Percentiles rank a stretch among this genome's conserved stretches.
Conservation (phyloP, 2,329 filamentous ascomycete genomes). For the Cladosporium sp. region DNA sequence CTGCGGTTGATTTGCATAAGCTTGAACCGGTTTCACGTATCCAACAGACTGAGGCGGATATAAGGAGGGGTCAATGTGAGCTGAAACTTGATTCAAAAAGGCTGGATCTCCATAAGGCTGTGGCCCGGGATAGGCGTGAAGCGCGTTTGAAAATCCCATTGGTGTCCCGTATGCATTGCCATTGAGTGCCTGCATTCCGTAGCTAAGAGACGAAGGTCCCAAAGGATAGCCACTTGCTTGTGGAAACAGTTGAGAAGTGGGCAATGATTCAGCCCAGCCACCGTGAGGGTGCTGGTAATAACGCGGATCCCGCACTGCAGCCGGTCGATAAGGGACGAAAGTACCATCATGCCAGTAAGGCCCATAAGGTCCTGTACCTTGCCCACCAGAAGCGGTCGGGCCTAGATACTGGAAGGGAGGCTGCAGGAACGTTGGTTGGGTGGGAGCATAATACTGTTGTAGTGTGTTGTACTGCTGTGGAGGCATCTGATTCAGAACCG, state of each 20-base stretch:
- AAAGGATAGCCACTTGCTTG: background rate
- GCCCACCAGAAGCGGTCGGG: conserved; percentile 55
- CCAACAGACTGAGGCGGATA: background rate
- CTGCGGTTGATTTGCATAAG: conserved; percentile 3
- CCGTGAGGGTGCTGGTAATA: conserved; percentile 32
- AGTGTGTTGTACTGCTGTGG: conserved; percentile 33
- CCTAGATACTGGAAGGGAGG: conserved; percentile 56
- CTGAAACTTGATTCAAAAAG: background rate
- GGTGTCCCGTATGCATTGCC: background rate
- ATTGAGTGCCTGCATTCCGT: conserved; percentile 3
- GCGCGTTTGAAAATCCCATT: background rate
- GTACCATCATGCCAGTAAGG: conserved; percentile 63
- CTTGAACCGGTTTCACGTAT: background rate
- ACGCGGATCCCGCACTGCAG: conserved; percentile 52
- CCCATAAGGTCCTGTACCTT: conserved; percentile 53
- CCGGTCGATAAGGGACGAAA: conserved; percentile 57
- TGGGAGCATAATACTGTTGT: conserved; percentile 39
- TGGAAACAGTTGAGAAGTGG: background rate
- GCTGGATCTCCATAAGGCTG: background rate
- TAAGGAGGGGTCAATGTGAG: background rate
- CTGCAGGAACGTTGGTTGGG: conserved; percentile 56
- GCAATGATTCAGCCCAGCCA: conserved; percentile 6
- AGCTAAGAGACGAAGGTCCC: background rate
- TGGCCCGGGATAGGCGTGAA: background rate
- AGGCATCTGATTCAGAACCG: conserved; percentile 56